Conservation (phyloP, 768 basidiomycete species). For the Boletus bicolor region DNA sequence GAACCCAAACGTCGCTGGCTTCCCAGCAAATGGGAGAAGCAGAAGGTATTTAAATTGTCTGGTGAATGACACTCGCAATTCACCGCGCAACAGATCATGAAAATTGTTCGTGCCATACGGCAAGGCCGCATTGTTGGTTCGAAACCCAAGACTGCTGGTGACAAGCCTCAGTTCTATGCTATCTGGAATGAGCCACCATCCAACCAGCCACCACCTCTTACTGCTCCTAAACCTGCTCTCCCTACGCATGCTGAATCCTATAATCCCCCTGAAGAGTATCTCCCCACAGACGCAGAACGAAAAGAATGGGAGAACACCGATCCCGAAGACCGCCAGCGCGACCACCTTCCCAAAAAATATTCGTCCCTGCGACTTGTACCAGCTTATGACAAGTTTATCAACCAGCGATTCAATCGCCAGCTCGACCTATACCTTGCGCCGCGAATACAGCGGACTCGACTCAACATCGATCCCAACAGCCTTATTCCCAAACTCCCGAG, state of each 20-base stretch:
- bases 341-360: conserved; percentile 88
- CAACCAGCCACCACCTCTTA: conserved; percentile 77
- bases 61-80: not conserved
- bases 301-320: conserved; percentile 81
- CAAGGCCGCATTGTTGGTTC: conserved; percentile 91
- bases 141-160: conserved; percentile 73
- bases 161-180: conserved; percentile 69
- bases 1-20: conserved; percentile 97
- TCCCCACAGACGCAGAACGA: conserved; percentile 79
- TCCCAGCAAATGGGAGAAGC: conserved; percentile 99
- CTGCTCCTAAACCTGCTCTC: conserved; percentile 86
- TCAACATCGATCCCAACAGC: conserved; percentile 89
- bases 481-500: conserved; percentile 93
- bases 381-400: conserved; percentile 87
- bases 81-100: conserved; percentile 75
- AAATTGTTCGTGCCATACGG: conserved; percentile 97
- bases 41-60: conserved; percentile 63
- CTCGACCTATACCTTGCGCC: conserved; percentile 97
- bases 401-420: conserved; percentile 90
- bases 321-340: conserved; percentile 83
- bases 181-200: conserved; percentile 87
- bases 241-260: conserved; percentile 97
- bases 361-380: conserved; percentile 84
- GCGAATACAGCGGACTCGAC: conserved; percentile 78
- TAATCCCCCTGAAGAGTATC: conserved; percentile 96